Evolutionary conservation across 208 protist genomes (phyloP).

Genomic region (Trichomonas gallinae): DNA sequence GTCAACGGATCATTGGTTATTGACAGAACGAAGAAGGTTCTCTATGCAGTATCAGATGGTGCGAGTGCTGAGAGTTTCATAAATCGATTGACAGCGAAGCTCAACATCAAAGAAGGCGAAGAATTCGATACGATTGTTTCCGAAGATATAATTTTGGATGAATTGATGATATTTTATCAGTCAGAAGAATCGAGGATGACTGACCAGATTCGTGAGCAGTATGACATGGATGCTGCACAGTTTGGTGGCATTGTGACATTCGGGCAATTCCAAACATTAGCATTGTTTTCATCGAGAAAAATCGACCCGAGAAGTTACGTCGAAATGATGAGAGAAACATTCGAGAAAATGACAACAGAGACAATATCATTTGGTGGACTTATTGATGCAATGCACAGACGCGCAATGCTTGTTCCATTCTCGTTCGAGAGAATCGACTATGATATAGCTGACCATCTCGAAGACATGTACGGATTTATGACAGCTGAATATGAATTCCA

Average conservation of each 20-base stretch:
- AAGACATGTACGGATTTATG: not conserved
- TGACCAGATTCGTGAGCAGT: not conserved
- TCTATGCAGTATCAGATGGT: not conserved
- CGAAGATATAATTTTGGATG: not conserved
- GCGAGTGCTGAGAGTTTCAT: not conserved
- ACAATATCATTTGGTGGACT: not conserved
- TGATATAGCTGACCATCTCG: not conserved
- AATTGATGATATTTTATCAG: not conserved
- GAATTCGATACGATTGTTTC: not conserved
- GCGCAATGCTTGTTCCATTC: not conserved
- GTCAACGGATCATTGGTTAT: not conserved
- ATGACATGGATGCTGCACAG: not conserved
- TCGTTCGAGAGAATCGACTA: not conserved
- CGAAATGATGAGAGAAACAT: not conserved
- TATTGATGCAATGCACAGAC: not conserved
- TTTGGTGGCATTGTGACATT: not conserved
- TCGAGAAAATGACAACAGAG: not conserved
- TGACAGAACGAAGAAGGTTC: not conserved
- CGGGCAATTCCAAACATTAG: not conserved
- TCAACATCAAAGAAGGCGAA: not conserved
- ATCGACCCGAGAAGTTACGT: not conserved
- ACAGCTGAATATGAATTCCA: not conserved
- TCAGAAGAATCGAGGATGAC: not conserved
- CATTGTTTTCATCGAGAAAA: not conserved
- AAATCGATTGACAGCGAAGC: not conserved